Percentiles rank a stretch among this genome's conserved stretches.
Conservation (phyloP, 2,329 filamentous ascomycete species). For the Paecilomyces niveus region DNA sequence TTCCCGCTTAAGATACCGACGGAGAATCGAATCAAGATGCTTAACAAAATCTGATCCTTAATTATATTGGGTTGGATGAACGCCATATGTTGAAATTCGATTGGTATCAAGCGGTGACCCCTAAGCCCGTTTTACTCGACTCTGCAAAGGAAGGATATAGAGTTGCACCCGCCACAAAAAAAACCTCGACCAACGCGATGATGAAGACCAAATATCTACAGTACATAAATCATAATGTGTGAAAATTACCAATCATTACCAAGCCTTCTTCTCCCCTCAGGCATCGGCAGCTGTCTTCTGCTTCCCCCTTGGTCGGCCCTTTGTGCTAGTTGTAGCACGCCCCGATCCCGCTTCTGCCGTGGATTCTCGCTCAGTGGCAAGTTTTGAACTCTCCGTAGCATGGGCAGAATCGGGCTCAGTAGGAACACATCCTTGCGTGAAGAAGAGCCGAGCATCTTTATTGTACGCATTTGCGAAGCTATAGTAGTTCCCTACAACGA, state of each 20-base stretch:
- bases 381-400: constrained; percentile 16
- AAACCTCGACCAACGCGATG: background rate
- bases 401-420: constrained; percentile 21
- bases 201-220: background rate
- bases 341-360: constrained; percentile 15
- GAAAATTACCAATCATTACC: background rate
- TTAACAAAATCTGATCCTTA: background rate
- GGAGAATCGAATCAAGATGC: background rate
- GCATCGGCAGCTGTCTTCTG: constrained; percentile 15
- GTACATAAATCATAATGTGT: background rate
- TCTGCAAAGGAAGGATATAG: background rate
- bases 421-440: constrained; percentile 74
- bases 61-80: background rate
- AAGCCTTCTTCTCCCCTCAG: background rate
- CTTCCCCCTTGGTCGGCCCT: constrained; percentile 27
- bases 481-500: constrained; percentile 74
- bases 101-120: background rate
- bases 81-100: background rate
- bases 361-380: constrained; percentile 4
- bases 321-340: constrained; percentile 10
- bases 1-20: background rate
- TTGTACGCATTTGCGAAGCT: constrained; percentile 77
- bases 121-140: background rate
- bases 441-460: constrained; percentile 72
- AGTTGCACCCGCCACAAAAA: background rate